Evolutionary conservation across 2,329 filamentous ascomycete species (phyloP).

Genomic region (Pestalotiopsis sp.): DNA sequence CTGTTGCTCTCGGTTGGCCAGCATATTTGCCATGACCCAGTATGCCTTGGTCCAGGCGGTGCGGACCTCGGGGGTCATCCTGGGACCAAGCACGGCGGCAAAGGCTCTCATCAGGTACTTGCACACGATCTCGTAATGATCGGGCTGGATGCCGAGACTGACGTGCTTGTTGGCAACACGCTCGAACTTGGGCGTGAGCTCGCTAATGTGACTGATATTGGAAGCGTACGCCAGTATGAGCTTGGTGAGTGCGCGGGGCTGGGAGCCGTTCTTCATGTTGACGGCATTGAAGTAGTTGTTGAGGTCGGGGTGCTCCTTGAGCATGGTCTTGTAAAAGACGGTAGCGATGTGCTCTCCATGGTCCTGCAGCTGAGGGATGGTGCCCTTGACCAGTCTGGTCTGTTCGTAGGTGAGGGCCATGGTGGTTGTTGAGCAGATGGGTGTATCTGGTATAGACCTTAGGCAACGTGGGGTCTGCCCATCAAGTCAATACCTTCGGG

Average conservation of each 20-base stretch:
- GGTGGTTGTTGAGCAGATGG: conserved; percentile 5
- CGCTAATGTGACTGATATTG: conserved; percentile 67
- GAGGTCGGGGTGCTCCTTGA: conserved; percentile 66
- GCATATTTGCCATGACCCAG: conserved; percentile 72
- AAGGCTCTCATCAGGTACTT: conserved; percentile 71
- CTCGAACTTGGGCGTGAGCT: conserved; percentile 56
- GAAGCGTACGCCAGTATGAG: conserved; percentile 72
- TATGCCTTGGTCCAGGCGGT: conserved; percentile 74
- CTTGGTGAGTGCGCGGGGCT: conserved; percentile 62
- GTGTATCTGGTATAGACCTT: background rate
- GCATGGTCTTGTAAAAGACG: conserved; percentile 73
- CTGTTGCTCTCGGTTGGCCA: conserved; percentile 67
- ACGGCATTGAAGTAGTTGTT: conserved; percentile 72
- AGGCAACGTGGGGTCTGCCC: background rate
- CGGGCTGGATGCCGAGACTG: conserved; percentile 67
- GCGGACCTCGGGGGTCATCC: conserved; percentile 65
- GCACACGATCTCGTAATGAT: conserved; percentile 73
- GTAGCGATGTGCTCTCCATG: conserved; percentile 70
- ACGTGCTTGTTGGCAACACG: conserved; percentile 73
- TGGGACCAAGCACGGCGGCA: conserved; percentile 65
- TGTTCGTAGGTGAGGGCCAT: conserved; percentile 55
- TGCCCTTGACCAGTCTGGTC: conserved; percentile 67
- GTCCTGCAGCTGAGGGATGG: conserved; percentile 68
- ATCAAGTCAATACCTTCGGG: background rate
- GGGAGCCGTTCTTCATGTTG: conserved; percentile 64